These are phyloP conservation scores for Martiniozyma abietophila DNA, from an alignment of 805 yeast species.

Conservation along the genomic window DNA sequence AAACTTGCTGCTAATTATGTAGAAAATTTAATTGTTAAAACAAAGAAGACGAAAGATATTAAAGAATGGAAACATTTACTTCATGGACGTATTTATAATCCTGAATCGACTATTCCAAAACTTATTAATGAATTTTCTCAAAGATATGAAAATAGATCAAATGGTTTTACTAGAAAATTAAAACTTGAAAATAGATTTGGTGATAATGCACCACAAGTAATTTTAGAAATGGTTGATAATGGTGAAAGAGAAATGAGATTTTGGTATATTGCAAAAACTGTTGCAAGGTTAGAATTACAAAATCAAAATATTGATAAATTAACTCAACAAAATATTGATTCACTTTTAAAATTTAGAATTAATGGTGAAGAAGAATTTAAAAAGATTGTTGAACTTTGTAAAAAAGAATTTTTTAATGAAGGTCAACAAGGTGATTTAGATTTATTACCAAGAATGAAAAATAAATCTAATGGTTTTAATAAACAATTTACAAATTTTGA, in stretches of 20 bases:
- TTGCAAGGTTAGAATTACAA: constrained; percentile 69
- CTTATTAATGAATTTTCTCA: constrained; percentile 54
- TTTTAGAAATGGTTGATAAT: constrained; percentile 73
- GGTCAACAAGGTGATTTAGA: constrained; percentile 12
- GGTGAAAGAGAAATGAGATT: constrained; percentile 52
- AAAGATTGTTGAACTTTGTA: constrained; percentile 52
- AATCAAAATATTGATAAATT: constrained; percentile 41
- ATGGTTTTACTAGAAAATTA: constrained; percentile 82
- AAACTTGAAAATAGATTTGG: constrained; percentile 79
- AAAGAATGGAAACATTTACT: constrained; percentile 21
- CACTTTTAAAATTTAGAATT: constrained; percentile 36
- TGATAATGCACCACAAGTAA: constrained; percentile 85
- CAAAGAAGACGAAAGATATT: constrained; percentile 29
- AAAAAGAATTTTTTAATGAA: constrained; percentile 33
- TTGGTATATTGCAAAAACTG: constrained; percentile 72
- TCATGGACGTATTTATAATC: constrained; percentile 36
- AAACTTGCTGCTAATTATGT: constrained; percentile 55
- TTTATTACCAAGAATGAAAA: constrained; percentile 24
- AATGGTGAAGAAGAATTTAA: constrained; percentile 47
- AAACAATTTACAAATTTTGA: constrained; percentile 21
- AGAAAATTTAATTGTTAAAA: constrained; percentile 54
- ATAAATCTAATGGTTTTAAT: constrained; percentile 23
- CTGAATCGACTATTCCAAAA: constrained; percentile 48
- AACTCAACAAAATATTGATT: constrained; percentile 48
- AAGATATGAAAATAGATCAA: constrained; percentile 52